phyloP scores from a whole-genome alignment of 176 grass and related monocot genomes.

The Thinopyrum elongatum region DNA sequence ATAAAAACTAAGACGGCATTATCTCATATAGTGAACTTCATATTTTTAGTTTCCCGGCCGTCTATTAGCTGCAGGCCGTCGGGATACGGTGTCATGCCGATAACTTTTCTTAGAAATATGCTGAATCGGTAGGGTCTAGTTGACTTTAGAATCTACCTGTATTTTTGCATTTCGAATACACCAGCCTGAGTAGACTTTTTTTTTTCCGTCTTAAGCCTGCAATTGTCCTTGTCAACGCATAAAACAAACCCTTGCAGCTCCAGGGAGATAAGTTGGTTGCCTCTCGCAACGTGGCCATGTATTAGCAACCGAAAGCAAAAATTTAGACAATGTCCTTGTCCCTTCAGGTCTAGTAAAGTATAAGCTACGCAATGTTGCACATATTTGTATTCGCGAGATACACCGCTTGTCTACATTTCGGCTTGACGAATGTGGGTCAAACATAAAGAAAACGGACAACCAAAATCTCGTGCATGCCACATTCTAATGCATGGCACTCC shows the following conservation, averaged over 20 bases:
- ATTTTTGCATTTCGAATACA: background rate
- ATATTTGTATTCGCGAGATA: too few species aligned
- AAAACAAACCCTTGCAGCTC: background rate
- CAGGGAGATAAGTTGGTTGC: background rate
- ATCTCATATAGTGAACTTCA: background rate
- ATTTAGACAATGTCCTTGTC: too few species aligned
- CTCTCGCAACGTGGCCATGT: background rate
- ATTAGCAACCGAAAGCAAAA: background rate
- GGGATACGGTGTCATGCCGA: background rate
- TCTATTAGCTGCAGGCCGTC: background rate
- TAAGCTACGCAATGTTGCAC: too few species aligned
- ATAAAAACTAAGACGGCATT: background rate
- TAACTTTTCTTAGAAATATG: background rate
- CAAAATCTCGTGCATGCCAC: background rate
- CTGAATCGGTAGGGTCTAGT: background rate
- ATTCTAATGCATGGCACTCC: background rate
- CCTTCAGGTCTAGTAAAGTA: too few species aligned
- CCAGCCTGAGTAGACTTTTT: background rate
- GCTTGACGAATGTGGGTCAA: too few species aligned
- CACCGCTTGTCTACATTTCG: constrained; percentile 4
- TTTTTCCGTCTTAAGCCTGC: background rate
- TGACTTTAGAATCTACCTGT: background rate
- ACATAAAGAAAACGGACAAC: background rate
- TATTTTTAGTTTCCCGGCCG: constrained; percentile 1
- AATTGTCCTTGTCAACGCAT: background rate